These are phyloP conservation scores for Hypoxylon intermedium DNA, from an alignment of 495 filamentous ascomycete species.

Conservation along the genomic window DNA sequence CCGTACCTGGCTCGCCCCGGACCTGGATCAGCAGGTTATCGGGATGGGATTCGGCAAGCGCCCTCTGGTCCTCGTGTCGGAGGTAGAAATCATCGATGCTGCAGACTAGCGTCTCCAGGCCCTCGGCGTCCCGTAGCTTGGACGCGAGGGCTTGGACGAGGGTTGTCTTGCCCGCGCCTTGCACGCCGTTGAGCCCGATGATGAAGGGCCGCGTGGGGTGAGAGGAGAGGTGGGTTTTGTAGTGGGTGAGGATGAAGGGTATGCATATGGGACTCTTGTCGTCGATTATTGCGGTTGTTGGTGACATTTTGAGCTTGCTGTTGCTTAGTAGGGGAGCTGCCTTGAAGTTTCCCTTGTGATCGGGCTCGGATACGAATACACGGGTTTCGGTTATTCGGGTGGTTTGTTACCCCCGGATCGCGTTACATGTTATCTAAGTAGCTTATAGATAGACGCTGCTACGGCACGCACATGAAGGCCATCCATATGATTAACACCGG, in stretches of 20 bases:
- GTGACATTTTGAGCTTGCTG: constrained; percentile 20
- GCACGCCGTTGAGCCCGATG: constrained; percentile 71
- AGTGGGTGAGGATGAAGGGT: constrained; percentile 77
- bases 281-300: constrained; percentile 64
- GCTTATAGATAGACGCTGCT: neutral
- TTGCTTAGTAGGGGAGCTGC: neutral
- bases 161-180: constrained; percentile 91
- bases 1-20: constrained; percentile 74
- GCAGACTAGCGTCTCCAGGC: constrained; percentile 74
- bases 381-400: constrained; percentile 26
- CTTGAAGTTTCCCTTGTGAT: constrained; percentile 9
- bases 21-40: constrained; percentile 79
- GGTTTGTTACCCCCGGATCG: constrained; percentile 6
- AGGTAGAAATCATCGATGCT: constrained; percentile 95
- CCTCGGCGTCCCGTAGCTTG: constrained; percentile 70
- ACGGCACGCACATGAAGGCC: neutral
- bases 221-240: constrained; percentile 60
- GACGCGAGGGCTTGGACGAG: constrained; percentile 73
- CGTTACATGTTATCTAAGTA: neutral
- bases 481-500: neutral
- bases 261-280: constrained; percentile 89
- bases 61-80: constrained; percentile 71
- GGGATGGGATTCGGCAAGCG: constrained; percentile 68
- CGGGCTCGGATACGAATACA: constrained; percentile 7
- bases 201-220: constrained; percentile 56